phyloP scores from a whole-genome alignment of 805 yeast genomes.

The Kazachstania martiniae region DNA sequence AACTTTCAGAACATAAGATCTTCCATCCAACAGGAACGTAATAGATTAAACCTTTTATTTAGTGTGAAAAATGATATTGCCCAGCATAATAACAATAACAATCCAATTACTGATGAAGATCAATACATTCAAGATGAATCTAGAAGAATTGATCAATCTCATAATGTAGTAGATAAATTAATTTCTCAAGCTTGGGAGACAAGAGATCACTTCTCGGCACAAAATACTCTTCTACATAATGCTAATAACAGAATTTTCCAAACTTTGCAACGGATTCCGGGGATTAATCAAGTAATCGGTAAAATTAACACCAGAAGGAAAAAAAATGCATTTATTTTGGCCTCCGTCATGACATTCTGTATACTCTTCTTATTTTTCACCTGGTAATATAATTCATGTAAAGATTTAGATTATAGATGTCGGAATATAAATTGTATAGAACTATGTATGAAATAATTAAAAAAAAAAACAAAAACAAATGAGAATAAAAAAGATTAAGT shows the following conservation, averaged over 20 bases:
- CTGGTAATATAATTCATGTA: conserved; percentile 17
- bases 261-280: conserved; percentile 66
- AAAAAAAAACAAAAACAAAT: not conserved
- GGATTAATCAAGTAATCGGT: conserved; percentile 60
- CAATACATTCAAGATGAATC: conserved; percentile 75
- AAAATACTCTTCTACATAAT: conserved; percentile 49
- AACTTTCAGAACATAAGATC: conserved; percentile 50
- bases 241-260: conserved; percentile 55
- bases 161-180: conserved; percentile 66
- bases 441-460: not conserved
- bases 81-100: conserved; percentile 36
- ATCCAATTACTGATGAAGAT: conserved; percentile 35
- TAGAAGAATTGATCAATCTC: conserved; percentile 58
- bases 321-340: conserved; percentile 79
- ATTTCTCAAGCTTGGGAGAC: conserved; percentile 83
- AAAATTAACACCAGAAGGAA: conserved; percentile 82
- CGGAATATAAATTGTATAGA: not conserved
- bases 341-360: conserved; percentile 61
- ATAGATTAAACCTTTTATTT: conserved; percentile 59
- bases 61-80: conserved; percentile 75
- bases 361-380: conserved; percentile 55
- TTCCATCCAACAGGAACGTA: conserved; percentile 61
- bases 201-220: conserved; percentile 71
- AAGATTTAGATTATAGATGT: not conserved
- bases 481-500: not conserved